Percentiles rank a stretch among this genome's conserved stretches.
These are phyloP conservation scores for Zygosaccharomyces sapae DNA, from an alignment of 1,139 yeast species.

Conservation along the genomic window DNA sequence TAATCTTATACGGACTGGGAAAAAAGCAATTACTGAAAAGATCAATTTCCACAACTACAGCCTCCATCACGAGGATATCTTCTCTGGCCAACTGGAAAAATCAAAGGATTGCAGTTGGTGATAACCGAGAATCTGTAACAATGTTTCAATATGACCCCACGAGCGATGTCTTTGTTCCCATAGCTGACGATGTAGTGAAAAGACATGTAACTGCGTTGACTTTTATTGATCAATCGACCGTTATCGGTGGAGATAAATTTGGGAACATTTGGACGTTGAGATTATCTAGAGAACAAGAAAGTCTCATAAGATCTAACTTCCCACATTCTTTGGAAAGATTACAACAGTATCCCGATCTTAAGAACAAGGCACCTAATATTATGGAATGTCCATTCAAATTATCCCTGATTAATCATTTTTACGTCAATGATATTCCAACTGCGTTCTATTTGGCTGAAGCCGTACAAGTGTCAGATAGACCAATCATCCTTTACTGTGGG, in stretches of 20 bases:
- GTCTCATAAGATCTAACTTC: conserved; percentile 8
- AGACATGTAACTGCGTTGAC: conserved; percentile 61
- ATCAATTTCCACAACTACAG: conserved; percentile 43
- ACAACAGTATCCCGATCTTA: conserved; percentile 9
- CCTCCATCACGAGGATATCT: conserved; percentile 45
- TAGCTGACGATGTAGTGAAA: conserved; percentile 66
- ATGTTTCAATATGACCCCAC: conserved; percentile 51
- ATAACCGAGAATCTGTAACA: conserved; percentile 58
- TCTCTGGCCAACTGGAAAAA: conserved; percentile 50
- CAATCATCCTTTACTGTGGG: conserved; percentile 66
- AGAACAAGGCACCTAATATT: conserved; percentile 22
- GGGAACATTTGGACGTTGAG: conserved; percentile 74
- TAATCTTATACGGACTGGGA: conserved; percentile 73
- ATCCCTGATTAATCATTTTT: conserved; percentile 55
- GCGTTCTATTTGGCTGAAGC: conserved; percentile 43
- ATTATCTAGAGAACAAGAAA: conserved; percentile 42
- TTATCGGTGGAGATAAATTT: conserved; percentile 84
- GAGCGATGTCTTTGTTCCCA: conserved; percentile 52
- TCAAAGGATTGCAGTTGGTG: conserved; percentile 63
- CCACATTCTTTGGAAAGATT: conserved; percentile 12
- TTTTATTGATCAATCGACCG: conserved; percentile 68
- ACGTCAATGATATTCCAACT: conserved; percentile 67
- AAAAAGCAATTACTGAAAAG: conserved; percentile 72
- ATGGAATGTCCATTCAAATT: conserved; percentile 46
- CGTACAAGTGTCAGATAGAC: conserved; percentile 46